phyloP scores from a whole-genome alignment of 2,329 filamentous ascomycete species.

The Ophiobolus disseminans region DNA sequence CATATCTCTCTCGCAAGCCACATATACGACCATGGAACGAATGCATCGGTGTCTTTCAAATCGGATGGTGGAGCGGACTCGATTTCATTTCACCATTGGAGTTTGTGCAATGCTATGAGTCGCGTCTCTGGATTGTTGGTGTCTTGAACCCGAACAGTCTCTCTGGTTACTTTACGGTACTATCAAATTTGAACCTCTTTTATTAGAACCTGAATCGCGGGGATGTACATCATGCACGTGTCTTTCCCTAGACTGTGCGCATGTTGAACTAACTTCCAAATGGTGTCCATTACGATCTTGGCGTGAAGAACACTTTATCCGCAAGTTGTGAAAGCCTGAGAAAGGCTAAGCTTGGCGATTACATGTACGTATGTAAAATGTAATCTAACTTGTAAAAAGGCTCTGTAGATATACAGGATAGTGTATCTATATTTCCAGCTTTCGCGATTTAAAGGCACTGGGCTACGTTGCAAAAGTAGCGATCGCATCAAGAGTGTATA shows the following conservation, averaged over 20 bases:
- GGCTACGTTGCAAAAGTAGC: background rate
- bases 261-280: too few relatives aligned
- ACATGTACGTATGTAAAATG: too few relatives aligned
- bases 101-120: constrained; percentile 47
- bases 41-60: constrained; percentile 45
- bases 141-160: constrained; percentile 40
- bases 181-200: constrained; percentile 50
- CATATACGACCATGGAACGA: constrained; percentile 38
- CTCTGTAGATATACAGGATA: too few relatives aligned
- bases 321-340: too few relatives aligned
- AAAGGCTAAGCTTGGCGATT: background rate
- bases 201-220: constrained; percentile 33
- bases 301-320: too few relatives aligned
- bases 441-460: too few relatives aligned
- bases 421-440: too few relatives aligned
- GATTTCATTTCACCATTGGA: constrained; percentile 46
- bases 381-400: too few relatives aligned
- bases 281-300: too few relatives aligned
- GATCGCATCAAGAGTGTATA: constrained; percentile 8
- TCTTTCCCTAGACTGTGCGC: background rate
- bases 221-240: too few relatives aligned
- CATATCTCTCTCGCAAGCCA: constrained; percentile 22
- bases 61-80: constrained; percentile 47
- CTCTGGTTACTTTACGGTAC: constrained; percentile 47
- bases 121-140: constrained; percentile 46